Percentiles rank a stretch among this genome's conserved stretches.
phyloP scores from a whole-genome alignment of 2,329 filamentous ascomycete species.

The Colletotrichum godetiae region DNA sequence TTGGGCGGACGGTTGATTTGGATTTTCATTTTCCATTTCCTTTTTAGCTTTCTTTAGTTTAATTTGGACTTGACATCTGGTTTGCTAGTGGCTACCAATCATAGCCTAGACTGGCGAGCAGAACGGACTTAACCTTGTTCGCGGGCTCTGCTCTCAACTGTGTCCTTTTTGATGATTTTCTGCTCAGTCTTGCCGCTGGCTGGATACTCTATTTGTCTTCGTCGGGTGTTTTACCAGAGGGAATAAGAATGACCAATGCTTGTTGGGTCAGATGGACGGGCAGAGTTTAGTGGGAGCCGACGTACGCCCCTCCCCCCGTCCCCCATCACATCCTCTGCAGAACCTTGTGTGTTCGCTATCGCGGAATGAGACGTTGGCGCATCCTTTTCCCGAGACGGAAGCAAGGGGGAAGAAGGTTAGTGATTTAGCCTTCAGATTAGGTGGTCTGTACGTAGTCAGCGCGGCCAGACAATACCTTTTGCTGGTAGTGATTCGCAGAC shows the following conservation, averaged over 20 bases:
- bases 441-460: neutral
- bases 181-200: neutral
- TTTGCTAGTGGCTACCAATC: neutral
- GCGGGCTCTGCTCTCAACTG: too few relatives aligned
- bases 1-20: neutral
- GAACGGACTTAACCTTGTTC: neutral
- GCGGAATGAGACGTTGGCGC: neutral
- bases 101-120: neutral
- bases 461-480: neutral
- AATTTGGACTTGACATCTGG: neutral
- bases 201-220: neutral
- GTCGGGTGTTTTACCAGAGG: neutral
- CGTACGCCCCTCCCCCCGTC: neutral
- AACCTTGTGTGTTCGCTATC: neutral
- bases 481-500: neutral
- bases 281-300: neutral
- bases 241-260: neutral
- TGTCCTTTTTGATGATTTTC: neutral
- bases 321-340: neutral
- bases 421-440: conserved; percentile 13
- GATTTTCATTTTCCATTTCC: neutral
- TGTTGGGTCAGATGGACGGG: neutral
- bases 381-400: conserved; percentile 2
- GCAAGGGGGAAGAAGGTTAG: neutral
- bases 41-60: neutral